These are phyloP conservation scores for Trichoderma arundinaceum DNA, from an alignment of 2,329 filamentous ascomycete genomes.

Conservation along the genomic window DNA sequence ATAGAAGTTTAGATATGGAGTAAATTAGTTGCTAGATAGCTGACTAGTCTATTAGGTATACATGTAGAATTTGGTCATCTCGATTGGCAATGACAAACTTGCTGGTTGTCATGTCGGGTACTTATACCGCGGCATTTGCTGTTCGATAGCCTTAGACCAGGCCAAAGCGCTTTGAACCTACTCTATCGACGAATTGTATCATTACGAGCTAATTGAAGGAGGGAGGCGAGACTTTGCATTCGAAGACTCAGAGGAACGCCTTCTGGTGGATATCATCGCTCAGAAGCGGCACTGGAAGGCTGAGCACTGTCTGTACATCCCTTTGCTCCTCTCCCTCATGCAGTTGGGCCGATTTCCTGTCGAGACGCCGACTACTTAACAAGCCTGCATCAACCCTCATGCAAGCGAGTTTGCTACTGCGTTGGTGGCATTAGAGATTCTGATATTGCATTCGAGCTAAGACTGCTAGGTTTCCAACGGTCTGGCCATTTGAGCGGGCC, in stretches of 20 bases:
- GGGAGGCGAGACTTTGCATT: neutral
- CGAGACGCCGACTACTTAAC: neutral
- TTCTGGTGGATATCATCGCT: neutral
- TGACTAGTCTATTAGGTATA: neutral
- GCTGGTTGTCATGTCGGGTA: neutral
- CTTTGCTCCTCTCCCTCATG: neutral
- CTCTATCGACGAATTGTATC: neutral
- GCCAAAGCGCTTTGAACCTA: neutral
- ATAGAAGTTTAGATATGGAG: neutral
- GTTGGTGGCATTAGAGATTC: constrained; percentile 4
- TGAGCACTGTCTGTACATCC: neutral
- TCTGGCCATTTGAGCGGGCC: constrained; percentile 8
- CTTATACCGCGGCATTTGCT: neutral
- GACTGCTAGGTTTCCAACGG: constrained; percentile 3
- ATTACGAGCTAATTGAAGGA: neutral
- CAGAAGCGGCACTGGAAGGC: neutral
- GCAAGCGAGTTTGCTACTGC: neutral
- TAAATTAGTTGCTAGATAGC: neutral
- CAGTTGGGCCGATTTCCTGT: neutral
- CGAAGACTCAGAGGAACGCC: neutral
- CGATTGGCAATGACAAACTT: neutral
- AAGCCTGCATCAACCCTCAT: neutral
- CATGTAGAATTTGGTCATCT: neutral
- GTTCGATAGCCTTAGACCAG: neutral
- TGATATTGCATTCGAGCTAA: constrained; percentile 15